Evolutionary conservation across 2,329 filamentous ascomycete genomes (phyloP).

Genomic region (Talaromyces marneffei): DNA sequence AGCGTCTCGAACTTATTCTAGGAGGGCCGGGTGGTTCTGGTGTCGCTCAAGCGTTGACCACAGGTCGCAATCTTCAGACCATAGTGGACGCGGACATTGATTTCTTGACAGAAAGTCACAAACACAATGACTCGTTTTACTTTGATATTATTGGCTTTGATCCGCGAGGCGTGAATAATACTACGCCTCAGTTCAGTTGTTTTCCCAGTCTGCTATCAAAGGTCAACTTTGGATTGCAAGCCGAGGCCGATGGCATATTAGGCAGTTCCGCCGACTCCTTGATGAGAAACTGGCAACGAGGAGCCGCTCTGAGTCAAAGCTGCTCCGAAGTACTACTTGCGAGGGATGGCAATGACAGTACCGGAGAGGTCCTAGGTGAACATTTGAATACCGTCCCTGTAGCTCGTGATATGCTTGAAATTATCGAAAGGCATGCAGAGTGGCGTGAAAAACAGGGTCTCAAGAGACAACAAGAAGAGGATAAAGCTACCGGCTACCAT

Average conservation of each 20-base stretch:
- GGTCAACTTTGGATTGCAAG: constrained; percentile 30
- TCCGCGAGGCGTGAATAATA: constrained; percentile 40
- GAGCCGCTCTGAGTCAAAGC: constrained; percentile 27
- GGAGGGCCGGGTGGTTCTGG: constrained; percentile 44
- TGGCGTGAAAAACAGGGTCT: constrained; percentile 33
- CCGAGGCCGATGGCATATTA: constrained; percentile 32
- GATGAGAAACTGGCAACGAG: constrained; percentile 30
- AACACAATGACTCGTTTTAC: constrained; percentile 15
- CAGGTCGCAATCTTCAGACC: constrained; percentile 32
- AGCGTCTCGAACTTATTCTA: constrained; percentile 9
- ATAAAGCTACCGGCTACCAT: constrained; percentile 19
- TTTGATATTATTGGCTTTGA: constrained; percentile 44
- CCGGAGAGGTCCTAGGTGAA: constrained; percentile 24
- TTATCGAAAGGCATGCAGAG: constrained; percentile 35
- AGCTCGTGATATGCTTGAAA: constrained; percentile 32
- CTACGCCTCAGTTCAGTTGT: constrained; percentile 36
- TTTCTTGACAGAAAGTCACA: constrained; percentile 12
- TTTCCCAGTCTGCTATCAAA: constrained; percentile 30
- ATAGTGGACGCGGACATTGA: constrained; percentile 32
- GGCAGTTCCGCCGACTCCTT: constrained; percentile 27
- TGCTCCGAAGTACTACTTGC: constrained; percentile 25
- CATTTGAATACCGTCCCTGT: constrained; percentile 32
- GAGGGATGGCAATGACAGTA: constrained; percentile 8
- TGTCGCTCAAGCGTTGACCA: constrained; percentile 27
- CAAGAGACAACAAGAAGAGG: constrained; percentile 17